Evolutionary conservation across 2,329 filamentous ascomycete genomes (phyloP), one percentile per base, ranked within the genome.

Genomic region (Didymellaceae sp.): DNA sequence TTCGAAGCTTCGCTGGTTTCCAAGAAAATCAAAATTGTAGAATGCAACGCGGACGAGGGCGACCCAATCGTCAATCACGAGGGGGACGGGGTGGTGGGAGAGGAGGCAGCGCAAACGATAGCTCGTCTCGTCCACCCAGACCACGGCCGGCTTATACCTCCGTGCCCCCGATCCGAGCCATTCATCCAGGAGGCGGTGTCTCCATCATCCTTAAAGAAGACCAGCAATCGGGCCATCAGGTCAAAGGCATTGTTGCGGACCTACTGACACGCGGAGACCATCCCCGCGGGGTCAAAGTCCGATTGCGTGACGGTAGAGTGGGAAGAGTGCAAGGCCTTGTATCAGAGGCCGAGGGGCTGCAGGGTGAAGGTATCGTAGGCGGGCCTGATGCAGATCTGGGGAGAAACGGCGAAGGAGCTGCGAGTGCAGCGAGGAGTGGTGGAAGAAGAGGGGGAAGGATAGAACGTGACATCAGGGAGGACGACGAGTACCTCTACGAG

Each of bases 281-380:
- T 63, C 87, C 88, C 2, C 81, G 87, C 8, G 89, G 89, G 26
- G 89, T 92, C 75, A 93, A 92, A 71, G 88, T 92, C 18, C 83
- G 89, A 2, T 77, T 93, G 5, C 74, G 77, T 1, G 87, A 89
- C 68, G 89, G 89, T 1, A 80, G 87, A 20, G 83, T 93, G 2
- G 89, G 89, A 2, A 77, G 89, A 13, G 89, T 93, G 21, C 89
- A 92, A 71, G 77, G 79, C 34, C 79, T 90, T 71, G 76, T 73
- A 2, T 51, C 13, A 45, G 66, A 34, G 55, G 53, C 31, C 2
- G 62, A 67, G 22, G 53, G 63, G 0, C 17, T 50, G 31, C 46
- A 35, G 16, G 69, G 67, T 8, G 66, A 70, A 53, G 58, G 52
- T n/a, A 14, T 57, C 16, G 68, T 61, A 44, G 65, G 65, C 4